Conservation (phyloP, 1,284 basidiomycete species). For the Malassezia slooffiae region DNA sequence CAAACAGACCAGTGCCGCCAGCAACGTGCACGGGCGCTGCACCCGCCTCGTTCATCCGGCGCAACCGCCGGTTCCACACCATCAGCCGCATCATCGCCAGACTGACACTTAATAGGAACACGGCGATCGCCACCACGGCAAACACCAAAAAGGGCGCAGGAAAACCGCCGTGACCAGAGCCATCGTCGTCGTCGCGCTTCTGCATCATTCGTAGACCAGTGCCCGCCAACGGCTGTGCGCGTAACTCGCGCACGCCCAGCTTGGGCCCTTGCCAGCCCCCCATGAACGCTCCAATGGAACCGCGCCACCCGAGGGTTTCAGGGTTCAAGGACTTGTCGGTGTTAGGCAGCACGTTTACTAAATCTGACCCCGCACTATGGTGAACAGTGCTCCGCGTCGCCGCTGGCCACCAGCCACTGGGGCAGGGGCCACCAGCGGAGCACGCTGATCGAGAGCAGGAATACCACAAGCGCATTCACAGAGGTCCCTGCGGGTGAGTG, state of each 20-base stretch:
- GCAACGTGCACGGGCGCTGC: background rate
- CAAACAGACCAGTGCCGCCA: background rate
- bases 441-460: conserved; percentile 43
- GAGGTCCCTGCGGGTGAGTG: conserved; percentile 4
- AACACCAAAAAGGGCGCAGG: conserved; percentile 2
- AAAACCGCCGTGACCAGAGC: too few relatives aligned
- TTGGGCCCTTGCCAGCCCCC: too few relatives aligned
- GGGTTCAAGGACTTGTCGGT: too few relatives aligned
- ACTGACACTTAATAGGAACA: conserved; percentile 2
- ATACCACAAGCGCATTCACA: conserved; percentile 50
- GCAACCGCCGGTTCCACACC: conserved; percentile 3
- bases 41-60: background rate
- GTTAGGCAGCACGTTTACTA: too few relatives aligned
- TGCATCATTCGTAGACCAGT: too few relatives aligned
- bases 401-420: conserved; percentile 9
- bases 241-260: too few relatives aligned
- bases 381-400: conserved; percentile 22
- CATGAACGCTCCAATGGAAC: too few relatives aligned
- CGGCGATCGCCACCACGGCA: conserved; percentile 5
- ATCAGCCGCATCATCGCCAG: conserved; percentile 1
- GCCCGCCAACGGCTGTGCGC: too few relatives aligned
- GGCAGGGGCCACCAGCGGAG: conserved; percentile 29
- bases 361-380: too few relatives aligned
- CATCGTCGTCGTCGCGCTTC: too few relatives aligned
- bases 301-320: too few relatives aligned